phyloP scores from a whole-genome alignment of 1,284 basidiomycete genomes.

The Anthracocystis setariae region DNA sequence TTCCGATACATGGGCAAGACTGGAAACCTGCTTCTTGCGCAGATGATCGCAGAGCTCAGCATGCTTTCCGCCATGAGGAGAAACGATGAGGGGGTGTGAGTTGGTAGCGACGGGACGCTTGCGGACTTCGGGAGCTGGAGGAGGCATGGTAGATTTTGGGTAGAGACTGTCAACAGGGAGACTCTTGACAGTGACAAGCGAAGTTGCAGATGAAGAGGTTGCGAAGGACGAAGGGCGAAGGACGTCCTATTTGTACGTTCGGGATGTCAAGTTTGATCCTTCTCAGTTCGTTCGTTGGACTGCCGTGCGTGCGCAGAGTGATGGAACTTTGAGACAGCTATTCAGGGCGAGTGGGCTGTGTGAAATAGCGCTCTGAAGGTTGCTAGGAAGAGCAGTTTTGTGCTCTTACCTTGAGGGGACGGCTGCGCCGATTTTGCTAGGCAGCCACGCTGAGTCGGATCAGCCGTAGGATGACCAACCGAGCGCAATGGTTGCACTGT shows the following conservation, averaged over 20 bases:
- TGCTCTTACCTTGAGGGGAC: no score
- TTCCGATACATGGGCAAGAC: constrained; percentile 16
- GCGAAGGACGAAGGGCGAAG: not conserved
- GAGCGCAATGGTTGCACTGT: not conserved
- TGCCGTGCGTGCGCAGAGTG: no score
- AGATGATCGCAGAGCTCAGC: constrained; percentile 24
- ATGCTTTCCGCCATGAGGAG: constrained; percentile 22
- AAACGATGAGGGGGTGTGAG: constrained; percentile 17
- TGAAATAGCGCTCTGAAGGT: no score
- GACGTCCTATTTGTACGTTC: not conserved
- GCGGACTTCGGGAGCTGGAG: constrained; percentile 21
- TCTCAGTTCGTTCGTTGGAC: no score
- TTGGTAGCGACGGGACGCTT: constrained; percentile 13
- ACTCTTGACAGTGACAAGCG: not conserved
- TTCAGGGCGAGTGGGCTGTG: no score
- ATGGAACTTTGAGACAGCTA: no score
- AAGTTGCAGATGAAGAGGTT: not conserved
- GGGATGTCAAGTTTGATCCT: not conserved
- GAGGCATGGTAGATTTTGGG: constrained; percentile 5
- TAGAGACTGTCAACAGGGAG: not conserved
- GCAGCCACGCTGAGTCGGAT: not conserved
- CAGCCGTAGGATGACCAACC: not conserved
- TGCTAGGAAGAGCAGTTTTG: no score
- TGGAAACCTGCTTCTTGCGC: constrained; percentile 29
- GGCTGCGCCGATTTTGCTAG: no score